Conservation (phyloP, 331 rosid genomes). For the Erythrophleum ivorense region DNA sequence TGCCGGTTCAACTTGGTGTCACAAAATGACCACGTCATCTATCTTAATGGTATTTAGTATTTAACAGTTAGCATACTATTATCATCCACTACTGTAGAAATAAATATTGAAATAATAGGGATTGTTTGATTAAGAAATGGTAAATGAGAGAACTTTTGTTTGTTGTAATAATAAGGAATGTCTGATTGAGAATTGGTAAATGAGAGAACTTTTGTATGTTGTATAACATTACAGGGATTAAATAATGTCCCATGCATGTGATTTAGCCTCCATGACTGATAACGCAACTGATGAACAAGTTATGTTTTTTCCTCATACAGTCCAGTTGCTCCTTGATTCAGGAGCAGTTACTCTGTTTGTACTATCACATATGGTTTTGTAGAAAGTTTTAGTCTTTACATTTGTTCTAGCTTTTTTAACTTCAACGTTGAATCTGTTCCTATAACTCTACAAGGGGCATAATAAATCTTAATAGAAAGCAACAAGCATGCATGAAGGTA, state of each 20-base stretch:
- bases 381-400: neutral
- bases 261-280: neutral
- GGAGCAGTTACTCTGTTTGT: neutral
- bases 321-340: no score
- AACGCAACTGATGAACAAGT: neutral
- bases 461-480: neutral
- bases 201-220: neutral
- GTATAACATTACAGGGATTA: neutral
- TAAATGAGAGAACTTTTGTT: neutral
- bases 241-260: neutral
- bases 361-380: no score
- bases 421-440: neutral
- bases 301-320: neutral
- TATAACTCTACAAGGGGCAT: neutral
- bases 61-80: neutral
- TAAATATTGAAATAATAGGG: neutral
- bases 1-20: conserved; percentile 18
- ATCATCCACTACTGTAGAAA: no score
- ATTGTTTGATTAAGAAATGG: no score
- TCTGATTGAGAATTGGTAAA: neutral
- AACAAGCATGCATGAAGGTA: neutral
- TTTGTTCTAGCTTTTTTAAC: neutral
- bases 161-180: neutral
- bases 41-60: no score
- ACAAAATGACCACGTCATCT: conserved; percentile 13